Evolutionary conservation across 352 stramenopile species (phyloP), one percentile per base, ranked within the genome.

Genomic region (Blastocystis sp.): DNA sequence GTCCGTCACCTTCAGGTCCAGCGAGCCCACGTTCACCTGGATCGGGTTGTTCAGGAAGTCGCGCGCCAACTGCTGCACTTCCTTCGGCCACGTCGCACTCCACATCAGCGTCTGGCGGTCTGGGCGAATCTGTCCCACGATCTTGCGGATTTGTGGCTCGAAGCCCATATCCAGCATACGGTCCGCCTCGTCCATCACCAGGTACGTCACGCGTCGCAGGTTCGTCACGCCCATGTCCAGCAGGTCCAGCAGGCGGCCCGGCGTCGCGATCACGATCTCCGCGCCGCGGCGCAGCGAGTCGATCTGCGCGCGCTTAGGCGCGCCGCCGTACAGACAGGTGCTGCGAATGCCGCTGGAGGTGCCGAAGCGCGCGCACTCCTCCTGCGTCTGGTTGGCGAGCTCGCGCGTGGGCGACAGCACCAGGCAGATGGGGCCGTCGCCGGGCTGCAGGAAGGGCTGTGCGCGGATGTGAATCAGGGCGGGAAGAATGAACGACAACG

Each of bases 381-480:
- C 93, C 89, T 99, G 97, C 91, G 99, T 99, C 92, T 99, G 97
- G 48, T 98, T 93, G 24, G 97, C 97, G 54, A 99, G 94, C 91
- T 99, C 97, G 89, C 97, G 94, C 42, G 97, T 99, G 28, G 97
- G 96, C 14, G 97, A 96, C 69, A 99, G 94, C 4, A 99, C 94
- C 52, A 99, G 92, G 10, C 98, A 95, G 90, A 99, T 99, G 28
- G 97, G 97, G 48, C 97, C 97, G 89, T 99, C 97, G n/a, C 96
- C 97, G 57, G 94, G 95, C 91, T 98, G 95, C 63, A 96, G 69
- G 87, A 96, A 95, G 74, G 91, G 93, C 93, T 97, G 91, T 68
- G 90, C 61, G 19, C 98, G 98, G 92, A 99, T 99, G 92, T 99
- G 97, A 89, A 99, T 97, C 93, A 99, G 98, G 52, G 94, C 96